phyloP scores from a whole-genome alignment of 169 alveolate species.

The Eimeria falciformis region DNA sequence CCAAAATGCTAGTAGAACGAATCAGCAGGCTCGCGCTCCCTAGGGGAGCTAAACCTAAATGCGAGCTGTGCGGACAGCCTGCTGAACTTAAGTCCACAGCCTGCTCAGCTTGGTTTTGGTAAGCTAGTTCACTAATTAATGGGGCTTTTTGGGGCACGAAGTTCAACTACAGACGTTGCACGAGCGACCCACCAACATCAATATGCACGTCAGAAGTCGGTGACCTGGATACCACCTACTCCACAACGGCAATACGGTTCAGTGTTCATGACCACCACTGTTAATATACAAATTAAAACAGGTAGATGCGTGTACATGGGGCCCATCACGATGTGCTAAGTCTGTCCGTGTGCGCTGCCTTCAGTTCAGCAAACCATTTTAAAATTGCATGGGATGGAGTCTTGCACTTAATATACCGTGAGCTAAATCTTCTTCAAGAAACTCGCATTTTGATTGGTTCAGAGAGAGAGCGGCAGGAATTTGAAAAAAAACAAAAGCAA shows the following conservation, averaged over 20 bases:
- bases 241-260: no score
- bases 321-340: neutral
- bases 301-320: neutral
- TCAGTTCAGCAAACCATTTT: slow-evolving; percentile 59
- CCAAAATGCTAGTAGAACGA: slow-evolving; percentile 24
- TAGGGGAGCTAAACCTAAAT: slow-evolving; percentile 57
- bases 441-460: slow-evolving; percentile 37
- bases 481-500: slow-evolving; percentile 3
- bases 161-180: no score
- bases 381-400: slow-evolving; percentile 70
- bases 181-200: no score
- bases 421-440: slow-evolving; percentile 49
- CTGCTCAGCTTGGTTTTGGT: slow-evolving; percentile 72
- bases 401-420: slow-evolving; percentile 51
- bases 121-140: neutral
- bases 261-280: no score
- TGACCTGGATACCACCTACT: no score
- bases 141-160: no score
- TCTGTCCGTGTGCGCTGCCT: neutral
- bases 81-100: slow-evolving; percentile 47
- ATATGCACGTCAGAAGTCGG: no score
- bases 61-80: slow-evolving; percentile 77
- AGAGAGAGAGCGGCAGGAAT: slow-evolving; percentile 69
- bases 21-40: slow-evolving; percentile 74
- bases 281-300: neutral